These are phyloP conservation scores for Lichina pygmaea DNA, from an alignment of 495 filamentous ascomycete genomes.

Conservation along the genomic window DNA sequence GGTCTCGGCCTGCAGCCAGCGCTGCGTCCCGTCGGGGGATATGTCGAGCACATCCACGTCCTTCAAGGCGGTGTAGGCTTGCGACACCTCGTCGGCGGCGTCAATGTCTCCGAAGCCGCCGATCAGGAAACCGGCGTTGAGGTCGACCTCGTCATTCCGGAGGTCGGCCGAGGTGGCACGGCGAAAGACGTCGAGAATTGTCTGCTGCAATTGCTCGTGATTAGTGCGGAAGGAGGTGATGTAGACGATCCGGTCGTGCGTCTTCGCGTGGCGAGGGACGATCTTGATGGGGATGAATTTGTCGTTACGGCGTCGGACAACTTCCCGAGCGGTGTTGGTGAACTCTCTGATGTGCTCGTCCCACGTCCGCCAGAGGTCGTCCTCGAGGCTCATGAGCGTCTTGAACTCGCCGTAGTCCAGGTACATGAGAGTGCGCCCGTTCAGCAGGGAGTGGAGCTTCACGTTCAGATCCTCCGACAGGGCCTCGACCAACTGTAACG, in stretches of 20 bases:
- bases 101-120: constrained; percentile 95
- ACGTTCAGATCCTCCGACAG: constrained; percentile 83
- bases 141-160: constrained; percentile 14
- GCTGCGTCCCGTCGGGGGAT: constrained; percentile 57
- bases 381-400: constrained; percentile 52
- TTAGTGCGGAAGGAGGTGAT: constrained; percentile 83
- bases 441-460: constrained; percentile 58
- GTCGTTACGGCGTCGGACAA: constrained; percentile 70
- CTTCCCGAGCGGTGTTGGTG: constrained; percentile 84
- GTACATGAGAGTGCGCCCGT: constrained; percentile 70
- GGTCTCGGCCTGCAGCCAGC: constrained; percentile 80
- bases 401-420: constrained; percentile 78
- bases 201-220: constrained; percentile 88
- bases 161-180: constrained; percentile 14
- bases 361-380: constrained; percentile 73
- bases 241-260: constrained; percentile 74
- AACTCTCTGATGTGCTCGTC: constrained; percentile 93
- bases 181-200: constrained; percentile 82
- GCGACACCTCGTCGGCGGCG: constrained; percentile 84
- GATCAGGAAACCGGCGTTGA: constrained; percentile 39
- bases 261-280: constrained; percentile 50
- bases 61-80: constrained; percentile 77
- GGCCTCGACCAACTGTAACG: constrained; percentile 86
- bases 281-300: constrained; percentile 98
- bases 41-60: constrained; percentile 92